Evolutionary conservation across 139 green algal species (phyloP).

Genomic region (Chlamydomonas incerta): DNA sequence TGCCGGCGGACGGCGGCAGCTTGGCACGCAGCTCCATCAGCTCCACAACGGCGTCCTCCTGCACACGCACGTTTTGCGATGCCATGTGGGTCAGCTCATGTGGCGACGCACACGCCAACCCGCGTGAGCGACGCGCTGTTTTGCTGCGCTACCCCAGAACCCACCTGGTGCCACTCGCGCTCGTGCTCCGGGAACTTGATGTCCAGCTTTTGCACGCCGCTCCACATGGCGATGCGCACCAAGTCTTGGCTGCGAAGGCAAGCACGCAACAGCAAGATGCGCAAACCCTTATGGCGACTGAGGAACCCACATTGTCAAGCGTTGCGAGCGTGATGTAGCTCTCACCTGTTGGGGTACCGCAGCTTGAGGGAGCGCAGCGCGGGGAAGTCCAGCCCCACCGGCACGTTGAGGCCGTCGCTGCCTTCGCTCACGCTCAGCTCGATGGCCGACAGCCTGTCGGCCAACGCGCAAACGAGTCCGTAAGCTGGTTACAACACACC

Average conservation of each 20-base stretch:
- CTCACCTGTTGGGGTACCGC: constrained; percentile 43
- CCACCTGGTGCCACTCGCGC: constrained; percentile 45
- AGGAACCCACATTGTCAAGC: too few species aligned
- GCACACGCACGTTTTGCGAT: background rate
- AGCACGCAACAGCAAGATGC: background rate
- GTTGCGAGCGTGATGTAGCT: too few species aligned
- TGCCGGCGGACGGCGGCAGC: constrained; percentile 14
- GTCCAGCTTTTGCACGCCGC: constrained; percentile 24
- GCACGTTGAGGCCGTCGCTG: constrained; percentile 44
- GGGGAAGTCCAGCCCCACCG: constrained; percentile 13
- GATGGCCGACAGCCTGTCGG: constrained; percentile 23
- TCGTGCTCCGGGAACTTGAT: constrained; percentile 48
- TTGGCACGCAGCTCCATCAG: constrained; percentile 22
- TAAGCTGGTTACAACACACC: too few species aligned
- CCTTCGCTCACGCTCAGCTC: constrained; percentile 41
- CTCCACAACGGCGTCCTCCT: constrained; percentile 34
- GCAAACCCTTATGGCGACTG: background rate
- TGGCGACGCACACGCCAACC: too few species aligned
- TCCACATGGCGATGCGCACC: constrained; percentile 42
- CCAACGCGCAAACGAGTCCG: too few species aligned
- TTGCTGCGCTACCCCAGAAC: too few species aligned
- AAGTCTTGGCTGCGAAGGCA: constrained; percentile 29
- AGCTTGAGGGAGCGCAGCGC: constrained; percentile 32
- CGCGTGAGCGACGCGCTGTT: too few species aligned
- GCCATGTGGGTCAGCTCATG: too few species aligned